Evolutionary conservation across 495 filamentous ascomycete genomes (phyloP), one percentile per base, ranked within the genome.

Genomic region (Thozetella sp.): DNA sequence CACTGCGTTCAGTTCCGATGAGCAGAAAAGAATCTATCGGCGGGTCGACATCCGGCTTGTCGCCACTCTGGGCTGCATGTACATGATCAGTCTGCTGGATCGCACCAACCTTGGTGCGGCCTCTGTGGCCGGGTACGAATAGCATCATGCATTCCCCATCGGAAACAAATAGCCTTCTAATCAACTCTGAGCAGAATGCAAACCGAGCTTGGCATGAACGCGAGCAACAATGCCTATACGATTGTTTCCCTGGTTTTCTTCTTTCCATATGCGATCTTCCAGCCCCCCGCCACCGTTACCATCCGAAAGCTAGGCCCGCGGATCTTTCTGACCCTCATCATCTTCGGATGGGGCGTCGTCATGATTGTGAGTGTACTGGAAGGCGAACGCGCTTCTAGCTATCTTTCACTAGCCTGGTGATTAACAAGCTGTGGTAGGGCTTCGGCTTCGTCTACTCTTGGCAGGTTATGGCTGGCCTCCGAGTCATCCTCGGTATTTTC

Each of bases 71-170:
- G 86, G 87, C 1, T 62, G 84, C 58, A 74, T 86, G 58, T 88
- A 88, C 62, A 86, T 83, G 60, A 72, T 87, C 58, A 82, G 77
- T 56, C 64, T 89, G 52, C 86, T 89, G 78, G 86, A 88, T 64
- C 73, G 86, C 4, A 86, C 83, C 3, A 89, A 89, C 61, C 51
- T 88, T 53, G 80, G 77, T 34, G 75, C 74, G 40, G 86, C 84
- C 19, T 78, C 79, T 6, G 73, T 88, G 53, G 85, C 84, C 30
- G 86, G 65, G 70, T 72, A 52, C 67, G 70, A 19, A 3, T 3
- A 48, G 76, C 70, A n/a, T n/a, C n/a, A n/a, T n/a, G n/a, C n/a
- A n/a, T n/a, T n/a, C n/a, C n/a, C n/a, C n/a, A n/a, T n/a, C n/a
- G n/a, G n/a, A n/a, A n/a, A n/a, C n/a, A n/a, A n/a, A n/a, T n/a